Evolutionary conservation across 768 basidiomycete species (phyloP).

Genomic region (Rhizopogon vinicolor): DNA sequence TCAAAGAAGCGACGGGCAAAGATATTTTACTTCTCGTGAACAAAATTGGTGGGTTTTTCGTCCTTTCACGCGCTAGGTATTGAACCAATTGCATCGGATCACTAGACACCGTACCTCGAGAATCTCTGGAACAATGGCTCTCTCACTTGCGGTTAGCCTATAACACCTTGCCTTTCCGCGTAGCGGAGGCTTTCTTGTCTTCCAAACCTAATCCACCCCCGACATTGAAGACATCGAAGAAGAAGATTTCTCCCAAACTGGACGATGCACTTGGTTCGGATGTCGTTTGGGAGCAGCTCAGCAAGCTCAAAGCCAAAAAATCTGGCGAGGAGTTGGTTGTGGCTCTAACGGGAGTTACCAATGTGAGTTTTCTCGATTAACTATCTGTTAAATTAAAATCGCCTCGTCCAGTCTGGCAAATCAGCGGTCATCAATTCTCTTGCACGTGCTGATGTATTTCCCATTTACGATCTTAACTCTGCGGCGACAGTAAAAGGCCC

Average conservation of each 20-base stretch:
- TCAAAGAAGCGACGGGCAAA: slow-evolving; percentile 35
- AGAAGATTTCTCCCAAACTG: slow-evolving; percentile 25
- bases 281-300: slow-evolving; percentile 45
- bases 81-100: background rate
- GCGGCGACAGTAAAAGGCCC: slow-evolving; percentile 50
- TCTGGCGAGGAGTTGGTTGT: slow-evolving; percentile 49
- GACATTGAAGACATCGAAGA: slow-evolving; percentile 43
- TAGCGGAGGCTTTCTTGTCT: slow-evolving; percentile 65
- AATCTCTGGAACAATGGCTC: slow-evolving; percentile 70
- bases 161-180: slow-evolving; percentile 69
- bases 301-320: slow-evolving; percentile 43
- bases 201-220: slow-evolving; percentile 16
- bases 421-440: slow-evolving; percentile 83
- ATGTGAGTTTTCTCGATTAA: slow-evolving; percentile 44
- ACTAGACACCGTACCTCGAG: slow-evolving; percentile 78
- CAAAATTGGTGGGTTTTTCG: slow-evolving; percentile 68
- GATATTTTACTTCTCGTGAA: slow-evolving; percentile 69
- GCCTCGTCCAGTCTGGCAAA: slow-evolving; percentile 64
- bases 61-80: background rate
- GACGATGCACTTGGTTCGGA: slow-evolving; percentile 64
- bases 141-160: slow-evolving; percentile 51
- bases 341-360: slow-evolving; percentile 80
- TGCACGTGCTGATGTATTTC: slow-evolving; percentile 42
- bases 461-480: slow-evolving; percentile 50
- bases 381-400: background rate